Evolutionary conservation across 768 basidiomycete genomes (phyloP), one percentile per base, ranked within the genome.

Genomic region (Russula griseocarnosa): DNA sequence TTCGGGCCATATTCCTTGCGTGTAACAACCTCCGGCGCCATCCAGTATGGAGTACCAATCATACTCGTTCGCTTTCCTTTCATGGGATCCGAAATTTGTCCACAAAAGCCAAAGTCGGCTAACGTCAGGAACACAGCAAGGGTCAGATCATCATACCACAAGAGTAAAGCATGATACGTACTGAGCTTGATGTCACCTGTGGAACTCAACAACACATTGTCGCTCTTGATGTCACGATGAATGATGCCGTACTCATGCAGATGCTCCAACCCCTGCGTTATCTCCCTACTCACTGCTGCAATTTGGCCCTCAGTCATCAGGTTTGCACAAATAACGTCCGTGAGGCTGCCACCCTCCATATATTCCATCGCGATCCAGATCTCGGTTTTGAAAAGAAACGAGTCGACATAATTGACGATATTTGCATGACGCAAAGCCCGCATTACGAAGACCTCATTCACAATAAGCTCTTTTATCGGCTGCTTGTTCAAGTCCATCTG

Each of bases 331-430:
- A 94, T 94, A 66, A 98, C 94, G 72, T 98, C 96, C 5, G 96
- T 99, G 52, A 98, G 78, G 30, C 85, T 87, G 38, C 93, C 92
- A 46, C 95, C 95, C 76, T 97, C 96, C 95, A 98, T 98, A 76
- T 95, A 98, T 77, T 98, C 97, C 97, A 99, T 98, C 62, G 98
- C 94, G 47, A 99, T 94, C 97, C 97, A 98, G 4, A 99, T 81
- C 72, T 98, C 97, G 74, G 96, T 97, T 81, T 92, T 94, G 80
- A 96, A 85, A 47, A 98, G 76, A 83, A 98, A 99, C 3, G 94
- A 96, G 74, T 99, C 97, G 72, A 98, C 97, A 77, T 94, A 99
- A 75, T 98, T 98, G 79, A 99, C 96, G 69, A 98, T 98, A 73
- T 99, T 99, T n/a, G 94, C 94, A 74, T 98, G 95, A 38, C 92